Base-by-base conservation (phyloP, 176 grass and related monocot genomes). In the Aegilops longissima region DNA sequence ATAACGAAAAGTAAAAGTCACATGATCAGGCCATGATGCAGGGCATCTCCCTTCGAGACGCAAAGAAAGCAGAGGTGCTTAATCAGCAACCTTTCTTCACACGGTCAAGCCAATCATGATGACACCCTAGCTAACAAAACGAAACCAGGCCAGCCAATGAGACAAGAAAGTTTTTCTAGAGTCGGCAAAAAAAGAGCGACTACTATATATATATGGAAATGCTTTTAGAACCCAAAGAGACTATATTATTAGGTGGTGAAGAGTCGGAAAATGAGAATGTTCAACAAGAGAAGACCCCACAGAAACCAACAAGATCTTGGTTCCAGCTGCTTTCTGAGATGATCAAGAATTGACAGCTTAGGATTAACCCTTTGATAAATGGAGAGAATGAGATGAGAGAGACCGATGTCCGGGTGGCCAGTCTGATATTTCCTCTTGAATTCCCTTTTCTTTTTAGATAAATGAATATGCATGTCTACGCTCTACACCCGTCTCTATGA, bases 91-190 rank as follows among this genome's bases (percentile, higher is more conserved):
- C 72, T 70, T 69, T 84, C 11, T 16, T 58, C 54, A 58, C 18
- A 47, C 66, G 33, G 44, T 61, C 59, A 66, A 16, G 62, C 79
- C 66, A 66, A 58, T 18, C 82, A 66, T 66, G 39, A 89, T 54
- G 58, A 34, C 61, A 58, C 31, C 6, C 16, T 54, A 18, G 6
- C 13, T 12, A 18, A 2, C 11, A 3, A 12, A 17, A 52, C 4
- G 0, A 54, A 54, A 80, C 61, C 6, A 8, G 77, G 9, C 18
- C 5, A 7, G 34, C 34, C 67, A 68, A 81, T 81, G 25, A 76
- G 82, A 76, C 82, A 27, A 34, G 16, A 31, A 30, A 65, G 45
- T 12, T 45, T 11, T 24, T 75, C 8, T 18, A 33, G 54, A 52
- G 13, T 20, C 14, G 17, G 17, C 5, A 0, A 56, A 20, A 20